These are phyloP conservation scores for Debaryomyces castellii DNA, from an alignment of 805 yeast genomes.

Conservation along the genomic window DNA sequence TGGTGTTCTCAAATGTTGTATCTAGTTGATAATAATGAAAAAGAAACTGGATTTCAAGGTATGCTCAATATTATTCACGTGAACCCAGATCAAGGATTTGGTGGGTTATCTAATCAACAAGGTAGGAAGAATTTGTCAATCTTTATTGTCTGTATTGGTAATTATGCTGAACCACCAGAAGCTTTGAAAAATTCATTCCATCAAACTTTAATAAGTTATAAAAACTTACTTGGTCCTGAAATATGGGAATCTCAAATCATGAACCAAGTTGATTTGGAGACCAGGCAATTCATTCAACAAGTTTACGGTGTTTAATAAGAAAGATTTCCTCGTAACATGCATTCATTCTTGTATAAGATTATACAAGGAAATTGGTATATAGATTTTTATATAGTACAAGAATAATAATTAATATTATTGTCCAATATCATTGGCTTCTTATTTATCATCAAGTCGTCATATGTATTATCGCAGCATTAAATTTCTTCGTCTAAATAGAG, in stretches of 20 bases:
- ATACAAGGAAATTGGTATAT: neutral
- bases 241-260: constrained; percentile 31
- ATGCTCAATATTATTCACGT: constrained; percentile 65
- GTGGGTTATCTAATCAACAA: constrained; percentile 42
- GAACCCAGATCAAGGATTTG: constrained; percentile 65
- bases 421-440: neutral
- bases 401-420: neutral
- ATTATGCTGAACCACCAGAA: constrained; percentile 51
- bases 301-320: constrained; percentile 17
- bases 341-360: neutral
- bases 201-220: constrained; percentile 46
- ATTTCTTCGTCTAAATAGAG: constrained; percentile 39
- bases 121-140: constrained; percentile 49
- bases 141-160: constrained; percentile 60
- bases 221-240: constrained; percentile 45
- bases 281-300: constrained; percentile 19
- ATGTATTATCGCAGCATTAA: neutral
- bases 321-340: neutral
- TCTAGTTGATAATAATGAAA: constrained; percentile 80
- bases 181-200: constrained; percentile 44
- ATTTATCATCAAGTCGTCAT: neutral
- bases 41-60: constrained; percentile 83
- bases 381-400: neutral
- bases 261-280: constrained; percentile 29
- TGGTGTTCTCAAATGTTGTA: constrained; percentile 75